A percentile compares a stretch with the other conserved stretches of the same genome.
Evolutionary conservation across 2,329 filamentous ascomycete species (phyloP).

Genomic region (Coleophoma eucalyptorum): DNA sequence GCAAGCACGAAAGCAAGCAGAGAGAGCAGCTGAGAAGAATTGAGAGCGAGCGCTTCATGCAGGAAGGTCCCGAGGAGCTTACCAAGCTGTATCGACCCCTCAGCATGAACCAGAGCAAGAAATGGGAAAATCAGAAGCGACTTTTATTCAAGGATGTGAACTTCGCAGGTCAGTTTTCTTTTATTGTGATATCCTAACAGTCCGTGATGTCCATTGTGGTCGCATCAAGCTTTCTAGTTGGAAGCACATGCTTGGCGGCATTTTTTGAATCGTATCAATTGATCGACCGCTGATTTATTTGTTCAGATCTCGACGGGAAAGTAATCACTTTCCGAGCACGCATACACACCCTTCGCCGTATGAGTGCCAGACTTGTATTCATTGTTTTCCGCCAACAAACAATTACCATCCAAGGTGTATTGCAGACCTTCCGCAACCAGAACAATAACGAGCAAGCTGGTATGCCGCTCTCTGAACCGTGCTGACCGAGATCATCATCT

Average conservation of each 20-base stretch:
- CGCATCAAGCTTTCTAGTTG: background rate
- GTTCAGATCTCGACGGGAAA: slow-evolving; percentile 19
- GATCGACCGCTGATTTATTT: background rate
- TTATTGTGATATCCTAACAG: too few species aligned
- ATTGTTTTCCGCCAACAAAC: slow-evolving; percentile 82
- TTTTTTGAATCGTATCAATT: background rate
- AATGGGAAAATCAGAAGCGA: slow-evolving; percentile 22
- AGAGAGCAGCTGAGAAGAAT: slow-evolving; percentile 21
- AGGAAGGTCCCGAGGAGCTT: slow-evolving; percentile 21
- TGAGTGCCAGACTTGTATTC: slow-evolving; percentile 82
- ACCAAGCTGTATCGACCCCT: slow-evolving; percentile 26
- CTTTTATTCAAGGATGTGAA: slow-evolving; percentile 26
- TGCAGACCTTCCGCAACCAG: slow-evolving; percentile 33
- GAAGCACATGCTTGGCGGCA: background rate
- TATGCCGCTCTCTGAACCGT: too few species aligned
- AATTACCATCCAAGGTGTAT: slow-evolving; percentile 78
- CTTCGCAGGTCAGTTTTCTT: slow-evolving; percentile 17
- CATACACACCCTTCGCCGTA: slow-evolving; percentile 73
- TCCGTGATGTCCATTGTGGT: too few species aligned
- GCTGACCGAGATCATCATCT: too few species aligned
- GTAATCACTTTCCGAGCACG: slow-evolving; percentile 58
- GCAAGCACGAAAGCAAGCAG: slow-evolving; percentile 21
- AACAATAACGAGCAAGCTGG: background rate
- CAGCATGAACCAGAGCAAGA: slow-evolving; percentile 30
- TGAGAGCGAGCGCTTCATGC: slow-evolving; percentile 23